Evolutionary conservation across 1,139 yeast species (phyloP).

Genomic region (Candida sojae): DNA sequence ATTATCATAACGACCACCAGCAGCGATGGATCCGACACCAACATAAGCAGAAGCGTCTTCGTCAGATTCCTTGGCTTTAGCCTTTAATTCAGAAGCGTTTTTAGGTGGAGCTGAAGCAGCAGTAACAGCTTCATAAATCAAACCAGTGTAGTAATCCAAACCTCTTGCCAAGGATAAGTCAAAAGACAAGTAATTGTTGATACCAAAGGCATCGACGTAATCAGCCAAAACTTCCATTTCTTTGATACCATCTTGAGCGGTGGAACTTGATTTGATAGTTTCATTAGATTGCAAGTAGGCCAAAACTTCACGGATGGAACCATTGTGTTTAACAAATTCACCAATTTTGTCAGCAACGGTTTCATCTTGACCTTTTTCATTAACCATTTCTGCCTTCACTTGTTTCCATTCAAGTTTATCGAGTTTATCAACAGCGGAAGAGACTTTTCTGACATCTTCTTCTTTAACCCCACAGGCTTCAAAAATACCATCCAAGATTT

Average conservation of each 20-base stretch:
- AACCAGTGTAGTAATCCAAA: conserved; percentile 93
- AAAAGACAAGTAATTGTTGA: conserved; percentile 66
- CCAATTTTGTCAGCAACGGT: conserved; percentile 94
- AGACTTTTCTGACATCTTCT: conserved; percentile 89
- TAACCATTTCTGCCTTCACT: conserved; percentile 88
- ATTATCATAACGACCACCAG: conserved; percentile 97
- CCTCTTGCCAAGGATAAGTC: conserved; percentile 97
- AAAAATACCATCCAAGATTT: conserved; percentile 92
- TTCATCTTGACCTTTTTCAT: conserved; percentile 84
- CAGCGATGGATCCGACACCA: conserved; percentile 98
- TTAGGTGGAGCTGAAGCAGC: conserved; percentile 92
- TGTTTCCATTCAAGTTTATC: conserved; percentile 96
- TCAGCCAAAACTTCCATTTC: conserved; percentile 78
- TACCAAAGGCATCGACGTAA: conserved; percentile 79
- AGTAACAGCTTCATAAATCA: conserved; percentile 95
- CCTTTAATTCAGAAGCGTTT: conserved; percentile 67
- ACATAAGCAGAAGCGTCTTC: conserved; percentile 97
- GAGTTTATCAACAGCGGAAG: conserved; percentile 94
- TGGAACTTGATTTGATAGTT: conserved; percentile 57
- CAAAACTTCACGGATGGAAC: conserved; percentile 71
- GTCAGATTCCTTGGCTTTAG: conserved; percentile 53
- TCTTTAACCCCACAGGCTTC: conserved; percentile 92
- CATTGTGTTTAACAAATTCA: conserved; percentile 82
- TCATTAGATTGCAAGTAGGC: conserved; percentile 57
- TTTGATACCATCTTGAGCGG: conserved; percentile 77